Conservation (phyloP, 306 rosid genomes). For the Vigna mungo region DNA sequence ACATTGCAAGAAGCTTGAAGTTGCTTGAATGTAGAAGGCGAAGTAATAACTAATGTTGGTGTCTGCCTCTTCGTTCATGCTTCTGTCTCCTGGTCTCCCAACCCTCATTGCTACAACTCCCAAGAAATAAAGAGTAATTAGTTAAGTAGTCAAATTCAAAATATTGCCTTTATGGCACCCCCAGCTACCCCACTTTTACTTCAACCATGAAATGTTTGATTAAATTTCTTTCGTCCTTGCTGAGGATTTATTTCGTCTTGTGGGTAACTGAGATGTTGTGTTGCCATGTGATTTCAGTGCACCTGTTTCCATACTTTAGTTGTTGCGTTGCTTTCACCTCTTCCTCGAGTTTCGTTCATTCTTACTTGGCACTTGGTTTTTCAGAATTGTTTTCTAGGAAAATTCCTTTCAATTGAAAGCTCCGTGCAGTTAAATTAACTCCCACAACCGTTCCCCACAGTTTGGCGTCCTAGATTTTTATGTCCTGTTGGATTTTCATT, state of each 20-base stretch:
- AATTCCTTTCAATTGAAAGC: background rate
- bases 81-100: slow-evolving; percentile 23
- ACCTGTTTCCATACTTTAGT: slow-evolving; percentile 1
- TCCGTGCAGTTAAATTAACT: background rate
- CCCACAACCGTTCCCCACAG: background rate
- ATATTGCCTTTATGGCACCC: slow-evolving; percentile 26
- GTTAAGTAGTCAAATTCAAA: background rate
- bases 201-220: background rate
- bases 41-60: slow-evolving; percentile 32
- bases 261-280: slow-evolving; percentile 28
- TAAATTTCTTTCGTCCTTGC: slow-evolving; percentile 7
- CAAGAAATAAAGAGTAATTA: background rate
- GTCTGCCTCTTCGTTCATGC: slow-evolving; percentile 30
- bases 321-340: slow-evolving; percentile 7
- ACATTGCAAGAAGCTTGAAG: slow-evolving; percentile 22
- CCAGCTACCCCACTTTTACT: slow-evolving; percentile 23
- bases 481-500: background rate
- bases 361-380: background rate
- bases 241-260: background rate
- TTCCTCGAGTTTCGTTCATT: slow-evolving; percentile 13
- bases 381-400: background rate
- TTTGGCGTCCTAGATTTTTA: background rate
- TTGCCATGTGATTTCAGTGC: slow-evolving; percentile 14
- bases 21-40: slow-evolving; percentile 47
- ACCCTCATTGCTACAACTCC: slow-evolving; percentile 10